Evolutionary conservation across 371 early-diverging fungal species (phyloP).

Genomic region (Mortierella sp.): DNA sequence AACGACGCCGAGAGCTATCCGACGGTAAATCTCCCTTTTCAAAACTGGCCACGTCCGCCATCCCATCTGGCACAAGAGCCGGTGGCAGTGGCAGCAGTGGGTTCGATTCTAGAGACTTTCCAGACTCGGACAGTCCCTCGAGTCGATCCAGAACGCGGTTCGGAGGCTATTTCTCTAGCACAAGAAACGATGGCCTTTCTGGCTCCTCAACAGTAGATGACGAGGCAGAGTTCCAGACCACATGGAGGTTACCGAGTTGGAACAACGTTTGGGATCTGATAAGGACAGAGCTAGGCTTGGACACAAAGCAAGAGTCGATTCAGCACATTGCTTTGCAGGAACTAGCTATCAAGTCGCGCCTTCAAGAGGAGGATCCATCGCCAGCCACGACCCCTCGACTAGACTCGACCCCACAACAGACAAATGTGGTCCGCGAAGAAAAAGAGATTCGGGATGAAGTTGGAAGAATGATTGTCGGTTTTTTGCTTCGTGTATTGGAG

Average conservation of each 20-base stretch:
- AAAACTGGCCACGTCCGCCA: slow-evolving; percentile 2
- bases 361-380: slow-evolving; percentile 10
- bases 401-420: neutral
- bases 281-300: slow-evolving; percentile 38
- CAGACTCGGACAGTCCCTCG: no score
- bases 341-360: slow-evolving; percentile 23
- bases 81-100: no score
- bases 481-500: slow-evolving; percentile 34
- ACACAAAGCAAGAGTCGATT: slow-evolving; percentile 24
- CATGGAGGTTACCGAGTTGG: slow-evolving; percentile 37
- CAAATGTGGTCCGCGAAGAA: slow-evolving; percentile 13
- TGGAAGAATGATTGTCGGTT: slow-evolving; percentile 33
- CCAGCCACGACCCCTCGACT: neutral
- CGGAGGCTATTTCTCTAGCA: no score
- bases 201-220: no score
- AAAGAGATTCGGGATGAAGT: slow-evolving; percentile 37
- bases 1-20: slow-evolving; percentile 36
- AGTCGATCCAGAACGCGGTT: no score
- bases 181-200: no score
- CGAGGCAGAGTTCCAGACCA: neutral
- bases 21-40: slow-evolving; percentile 37
- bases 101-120: no score
- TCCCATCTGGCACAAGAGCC: neutral
- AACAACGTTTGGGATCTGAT: slow-evolving; percentile 43
- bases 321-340: slow-evolving; percentile 38